Base-by-base conservation (phyloP, 768 basidiomycete genomes). In the Boletus sp. region DNA sequence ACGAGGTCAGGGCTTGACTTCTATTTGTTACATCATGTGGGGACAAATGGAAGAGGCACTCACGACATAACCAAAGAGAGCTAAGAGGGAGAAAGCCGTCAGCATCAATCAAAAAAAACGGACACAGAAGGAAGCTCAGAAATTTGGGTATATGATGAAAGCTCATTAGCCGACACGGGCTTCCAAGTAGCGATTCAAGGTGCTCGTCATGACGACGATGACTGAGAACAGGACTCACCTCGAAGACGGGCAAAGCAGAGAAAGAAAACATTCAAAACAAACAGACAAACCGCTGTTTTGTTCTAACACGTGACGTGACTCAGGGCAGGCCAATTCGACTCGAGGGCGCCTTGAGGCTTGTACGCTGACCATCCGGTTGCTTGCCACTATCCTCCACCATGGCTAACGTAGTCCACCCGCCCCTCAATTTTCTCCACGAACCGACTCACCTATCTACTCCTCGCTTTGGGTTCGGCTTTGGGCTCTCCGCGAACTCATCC, bases 1-100 rank as follows among this genome's bases (percentile, higher is more conserved):
- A 89, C 81, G 73, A 76, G 78, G 72, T 92, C 84, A 86, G 90
- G 77, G 89, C 90, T 92, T 92, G 90, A 92, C 90, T 90, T 88
- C 89, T 92, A 82, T 84, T 78, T 83, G 69, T 80, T 84, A 78
- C 65, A 90, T 87, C 90, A 83, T 66, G 74, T 63, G 57, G 63
- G 54, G 55, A 12, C 11, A 7, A 50, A 48, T 7, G 60, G 59
- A 40, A 63, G 44, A 48, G 5, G 8, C 20, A 72, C 80, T 80
- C 72, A 82, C 80, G 45, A 44, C 4, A 17, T 17, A 12, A 28
- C 4, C 39, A 32, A 36, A 20, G 9, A 10, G 24, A 52, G 12
- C 58, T 56, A 24, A 20, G 47, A 11, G 44, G 42, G 18, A 4
- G n/a, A 29, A 35, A 17, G 41, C 0, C 4, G 58, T 63, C n/a